A percentile compares a stretch with the other conserved stretches of the same genome.
Conservation (phyloP, 495 filamentous ascomycete species). For the Hyaloscypha bicolor region DNA sequence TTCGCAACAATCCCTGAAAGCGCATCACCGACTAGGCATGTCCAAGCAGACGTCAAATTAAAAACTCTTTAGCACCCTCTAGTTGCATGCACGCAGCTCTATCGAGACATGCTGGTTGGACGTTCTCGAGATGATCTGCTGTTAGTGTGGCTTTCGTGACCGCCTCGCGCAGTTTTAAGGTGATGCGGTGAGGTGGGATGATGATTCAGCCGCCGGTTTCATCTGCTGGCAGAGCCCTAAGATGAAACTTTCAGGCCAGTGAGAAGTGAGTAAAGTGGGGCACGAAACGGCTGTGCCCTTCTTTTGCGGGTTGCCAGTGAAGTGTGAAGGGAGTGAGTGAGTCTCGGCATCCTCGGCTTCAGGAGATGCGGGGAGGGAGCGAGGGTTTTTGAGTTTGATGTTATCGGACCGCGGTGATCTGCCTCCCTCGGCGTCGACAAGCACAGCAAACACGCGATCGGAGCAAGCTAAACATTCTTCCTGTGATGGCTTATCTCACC, state of each 20-base stretch:
- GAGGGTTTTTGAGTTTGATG: background rate
- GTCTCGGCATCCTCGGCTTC: conserved; percentile 3
- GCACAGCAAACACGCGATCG: background rate
- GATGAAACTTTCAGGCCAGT: background rate
- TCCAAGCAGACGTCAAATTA: background rate
- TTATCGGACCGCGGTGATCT: background rate
- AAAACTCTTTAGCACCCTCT: background rate
- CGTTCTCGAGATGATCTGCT: background rate
- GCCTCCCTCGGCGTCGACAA: background rate
- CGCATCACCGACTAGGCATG: background rate
- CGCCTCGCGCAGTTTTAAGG: background rate
- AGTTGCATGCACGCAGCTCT: background rate
- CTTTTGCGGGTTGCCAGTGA: background rate
- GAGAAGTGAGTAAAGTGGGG: background rate
- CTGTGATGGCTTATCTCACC: background rate
- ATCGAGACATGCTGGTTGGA: background rate
- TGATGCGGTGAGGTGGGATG: conserved; percentile 7
- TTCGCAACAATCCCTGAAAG: background rate
- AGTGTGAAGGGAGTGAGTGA: background rate
- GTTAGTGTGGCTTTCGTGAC: background rate
- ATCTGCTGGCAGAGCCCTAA: background rate
- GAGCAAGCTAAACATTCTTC: background rate
- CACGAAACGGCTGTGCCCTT: background rate
- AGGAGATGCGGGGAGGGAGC: background rate
- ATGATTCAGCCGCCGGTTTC: conserved; percentile 1